Conservation (phyloP, 306 rosid genomes). For the Prunus campanulata region DNA sequence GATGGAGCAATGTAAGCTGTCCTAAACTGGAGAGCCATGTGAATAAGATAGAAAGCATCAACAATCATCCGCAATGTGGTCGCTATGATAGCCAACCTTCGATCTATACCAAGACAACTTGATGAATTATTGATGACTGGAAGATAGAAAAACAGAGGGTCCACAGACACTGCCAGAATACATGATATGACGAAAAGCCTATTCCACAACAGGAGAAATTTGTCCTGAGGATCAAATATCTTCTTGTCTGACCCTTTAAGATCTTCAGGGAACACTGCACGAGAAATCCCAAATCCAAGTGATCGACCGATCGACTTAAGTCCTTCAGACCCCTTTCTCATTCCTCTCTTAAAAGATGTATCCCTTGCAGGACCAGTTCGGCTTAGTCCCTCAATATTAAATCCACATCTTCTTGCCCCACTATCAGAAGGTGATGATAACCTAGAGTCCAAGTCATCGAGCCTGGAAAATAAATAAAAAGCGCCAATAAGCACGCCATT, state of each 20-base stretch:
- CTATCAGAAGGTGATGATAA: conserved; percentile 65
- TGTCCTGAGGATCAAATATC: conserved; percentile 95
- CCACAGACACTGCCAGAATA: conserved; percentile 84
- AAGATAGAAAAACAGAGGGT: conserved; percentile 88
- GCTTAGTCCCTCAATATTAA: conserved; percentile 60
- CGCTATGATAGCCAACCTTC: conserved; percentile 66
- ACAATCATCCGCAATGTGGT: conserved; percentile 80
- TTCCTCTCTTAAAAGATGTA: conserved; percentile 80
- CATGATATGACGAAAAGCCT: conserved; percentile 77
- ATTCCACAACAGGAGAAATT: conserved; percentile 79
- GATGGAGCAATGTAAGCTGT: conserved; percentile 98
- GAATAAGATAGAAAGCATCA: conserved; percentile 82
- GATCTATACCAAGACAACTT: conserved; percentile 79
- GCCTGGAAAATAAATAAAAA: conserved; percentile 49
- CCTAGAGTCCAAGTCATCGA: conserved; percentile 82
- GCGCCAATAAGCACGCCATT: conserved; percentile 16
- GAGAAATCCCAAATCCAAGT: conserved; percentile 81
- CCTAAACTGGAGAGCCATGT: conserved; percentile 96
- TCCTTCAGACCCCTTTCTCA: conserved; percentile 95
- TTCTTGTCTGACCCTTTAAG: conserved; percentile 83
- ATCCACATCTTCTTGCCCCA: conserved; percentile 65
- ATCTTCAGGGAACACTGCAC: conserved; percentile 93
- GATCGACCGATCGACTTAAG: conserved; percentile 86
- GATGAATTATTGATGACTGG: conserved; percentile 60
- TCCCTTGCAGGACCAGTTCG: conserved; percentile 55